phyloP scores from a whole-genome alignment of 2,329 filamentous ascomycete genomes.

The Paracorniculantispora psalliotae region DNA sequence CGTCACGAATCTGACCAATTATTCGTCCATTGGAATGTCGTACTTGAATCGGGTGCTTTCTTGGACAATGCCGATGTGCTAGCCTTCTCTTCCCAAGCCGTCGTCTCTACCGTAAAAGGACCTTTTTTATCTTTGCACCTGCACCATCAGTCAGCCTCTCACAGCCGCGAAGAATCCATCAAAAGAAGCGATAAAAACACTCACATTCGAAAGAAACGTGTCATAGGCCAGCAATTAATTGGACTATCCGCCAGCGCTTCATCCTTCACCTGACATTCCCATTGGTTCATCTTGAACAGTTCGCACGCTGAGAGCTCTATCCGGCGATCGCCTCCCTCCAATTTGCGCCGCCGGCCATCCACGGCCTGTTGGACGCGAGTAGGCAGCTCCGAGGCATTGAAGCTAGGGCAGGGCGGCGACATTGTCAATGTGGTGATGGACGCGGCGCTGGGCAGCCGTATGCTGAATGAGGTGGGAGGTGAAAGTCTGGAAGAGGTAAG shows the following conservation, averaged over 20 bases:
- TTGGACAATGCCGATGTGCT: not conserved
- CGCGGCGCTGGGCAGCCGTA: conserved; percentile 39
- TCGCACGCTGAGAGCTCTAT: conserved; percentile 53
- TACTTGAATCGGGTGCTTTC: not conserved
- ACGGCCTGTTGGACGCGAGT: conserved; percentile 43
- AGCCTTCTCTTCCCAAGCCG: conserved; percentile 49
- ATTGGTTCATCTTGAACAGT: conserved; percentile 55
- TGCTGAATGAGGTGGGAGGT: conserved; percentile 53
- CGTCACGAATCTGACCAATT: conserved; percentile 27
- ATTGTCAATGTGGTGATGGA: conserved; percentile 40
- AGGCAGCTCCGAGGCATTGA: conserved; percentile 48
- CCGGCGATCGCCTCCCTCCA: conserved; percentile 28
- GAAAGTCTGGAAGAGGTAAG: conserved; percentile 56
- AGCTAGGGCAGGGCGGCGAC: conserved; percentile 54
- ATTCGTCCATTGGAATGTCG: conserved; percentile 25
- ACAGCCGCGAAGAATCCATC: not conserved
- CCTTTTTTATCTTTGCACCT: conserved; percentile 57
- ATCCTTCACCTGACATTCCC: conserved; percentile 51
- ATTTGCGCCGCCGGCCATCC: conserved; percentile 50
- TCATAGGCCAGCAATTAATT: conserved; percentile 52
- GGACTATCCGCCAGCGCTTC: conserved; percentile 41
- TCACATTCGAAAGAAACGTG: conserved; percentile 57
- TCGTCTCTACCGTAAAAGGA: conserved; percentile 58
- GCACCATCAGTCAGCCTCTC: conserved; percentile 12
- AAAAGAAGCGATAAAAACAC: conserved; percentile 20